phyloP scores from a whole-genome alignment of 2,329 filamentous ascomycete genomes.

The Parafenestella ontariensis region DNA sequence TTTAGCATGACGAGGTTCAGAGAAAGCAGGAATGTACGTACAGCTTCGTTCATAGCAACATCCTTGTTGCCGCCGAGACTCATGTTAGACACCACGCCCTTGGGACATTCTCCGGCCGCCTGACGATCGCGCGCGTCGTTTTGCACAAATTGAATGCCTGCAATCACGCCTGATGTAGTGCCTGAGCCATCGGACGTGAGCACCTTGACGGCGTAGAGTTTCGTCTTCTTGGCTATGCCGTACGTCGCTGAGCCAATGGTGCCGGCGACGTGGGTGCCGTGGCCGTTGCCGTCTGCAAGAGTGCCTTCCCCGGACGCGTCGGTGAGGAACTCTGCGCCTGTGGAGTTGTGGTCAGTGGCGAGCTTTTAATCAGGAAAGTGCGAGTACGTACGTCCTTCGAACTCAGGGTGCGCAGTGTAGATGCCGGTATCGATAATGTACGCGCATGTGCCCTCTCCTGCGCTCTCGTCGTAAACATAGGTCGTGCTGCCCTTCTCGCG shows the following conservation, averaged over 20 bases:
- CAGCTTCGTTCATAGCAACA: constrained; percentile 34
- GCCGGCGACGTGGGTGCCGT: constrained; percentile 48
- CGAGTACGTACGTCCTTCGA: constrained; percentile 41
- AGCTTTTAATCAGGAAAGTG: not conserved
- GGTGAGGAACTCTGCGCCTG: constrained; percentile 35
- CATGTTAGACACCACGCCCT: constrained; percentile 42
- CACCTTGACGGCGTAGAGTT: constrained; percentile 47
- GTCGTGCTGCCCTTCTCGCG: constrained; percentile 32
- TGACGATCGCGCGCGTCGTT: constrained; percentile 19
- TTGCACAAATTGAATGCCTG: constrained; percentile 34
- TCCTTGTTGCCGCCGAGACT: constrained; percentile 42
- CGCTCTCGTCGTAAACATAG: constrained; percentile 48
- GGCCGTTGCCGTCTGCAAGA: constrained; percentile 36
- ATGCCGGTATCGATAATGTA: constrained; percentile 73
- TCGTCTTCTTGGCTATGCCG: constrained; percentile 46
- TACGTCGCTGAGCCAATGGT: constrained; percentile 41
- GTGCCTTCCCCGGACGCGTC: constrained; percentile 34
- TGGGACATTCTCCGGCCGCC: constrained; percentile 25
- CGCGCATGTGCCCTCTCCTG: constrained; percentile 54
- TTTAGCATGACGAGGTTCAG: not conserved
- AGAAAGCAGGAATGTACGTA: constrained; percentile 3
- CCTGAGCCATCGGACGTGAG: constrained; percentile 37
- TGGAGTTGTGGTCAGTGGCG: not conserved
- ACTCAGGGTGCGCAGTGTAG: constrained; percentile 57
- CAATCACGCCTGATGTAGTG: constrained; percentile 30